Conservation (phyloP, 148 eudicot genomes). For the Fagopyrum tataricum region DNA sequence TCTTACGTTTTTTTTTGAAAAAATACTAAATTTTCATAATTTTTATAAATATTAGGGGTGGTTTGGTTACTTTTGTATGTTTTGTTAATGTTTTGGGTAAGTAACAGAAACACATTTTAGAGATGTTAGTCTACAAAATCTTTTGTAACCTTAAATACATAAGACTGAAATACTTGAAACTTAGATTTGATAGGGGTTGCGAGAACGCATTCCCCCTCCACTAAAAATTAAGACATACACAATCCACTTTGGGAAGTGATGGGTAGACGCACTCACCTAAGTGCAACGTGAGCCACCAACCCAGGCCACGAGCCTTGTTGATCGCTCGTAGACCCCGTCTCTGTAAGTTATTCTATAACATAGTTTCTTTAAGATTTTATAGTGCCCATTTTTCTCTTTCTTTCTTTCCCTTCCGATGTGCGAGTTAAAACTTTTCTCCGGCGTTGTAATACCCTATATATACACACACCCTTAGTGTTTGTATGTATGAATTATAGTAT, state of each 20-base stretch:
- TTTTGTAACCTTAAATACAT: too few relatives aligned
- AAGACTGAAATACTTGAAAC: too few relatives aligned
- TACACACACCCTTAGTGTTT: too few relatives aligned
- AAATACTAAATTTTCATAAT: too few relatives aligned
- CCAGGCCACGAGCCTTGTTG: neutral
- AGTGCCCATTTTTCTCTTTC: neutral
- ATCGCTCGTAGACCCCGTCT: neutral
- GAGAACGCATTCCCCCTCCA: slow-evolving; percentile 69
- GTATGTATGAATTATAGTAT: too few relatives aligned
- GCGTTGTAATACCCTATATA: too few relatives aligned
- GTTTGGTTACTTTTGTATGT: too few relatives aligned
- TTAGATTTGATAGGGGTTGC: slow-evolving; percentile 39
- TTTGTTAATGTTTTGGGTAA: too few relatives aligned
- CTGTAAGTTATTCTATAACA: neutral
- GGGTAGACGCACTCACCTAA: neutral
- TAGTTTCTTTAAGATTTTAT: neutral
- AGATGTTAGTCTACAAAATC: too few relatives aligned
- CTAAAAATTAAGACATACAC: slow-evolving; percentile 71
- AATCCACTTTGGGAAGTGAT: neutral
- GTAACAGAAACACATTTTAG: too few relatives aligned
- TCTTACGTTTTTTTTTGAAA: too few relatives aligned
- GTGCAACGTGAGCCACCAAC: slow-evolving; percentile 9
- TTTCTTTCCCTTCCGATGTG: neutral
- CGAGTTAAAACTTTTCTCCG: neutral
- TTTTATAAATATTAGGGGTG: too few relatives aligned